Conservation (phyloP, 441 rosid genomes). For the Aleurites moluccanus region DNA sequence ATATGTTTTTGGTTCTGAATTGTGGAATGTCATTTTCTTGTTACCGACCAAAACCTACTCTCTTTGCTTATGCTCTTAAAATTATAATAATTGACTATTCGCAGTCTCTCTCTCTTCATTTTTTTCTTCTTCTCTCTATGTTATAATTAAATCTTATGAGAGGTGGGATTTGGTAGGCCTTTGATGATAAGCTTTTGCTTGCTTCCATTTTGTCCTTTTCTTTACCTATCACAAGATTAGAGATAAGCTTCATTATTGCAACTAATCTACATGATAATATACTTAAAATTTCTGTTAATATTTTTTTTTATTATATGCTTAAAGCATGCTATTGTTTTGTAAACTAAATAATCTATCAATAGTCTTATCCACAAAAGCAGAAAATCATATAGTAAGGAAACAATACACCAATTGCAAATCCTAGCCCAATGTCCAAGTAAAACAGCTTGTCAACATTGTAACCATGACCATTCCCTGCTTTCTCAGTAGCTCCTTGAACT, state of each 20-base stretch:
- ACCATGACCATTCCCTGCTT: too few species aligned
- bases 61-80: not conserved
- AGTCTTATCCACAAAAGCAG: too few species aligned
- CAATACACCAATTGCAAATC: too few species aligned
- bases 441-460: too few species aligned
- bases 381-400: too few species aligned
- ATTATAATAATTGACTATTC: not conserved
- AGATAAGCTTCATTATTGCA: not conserved
- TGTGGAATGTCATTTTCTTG: constrained; percentile 29
- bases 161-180: constrained; percentile 9
- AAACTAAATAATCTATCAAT: too few species aligned
- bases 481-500: too few species aligned
- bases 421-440: too few species aligned
- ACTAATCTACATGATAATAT: not conserved
- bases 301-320: too few species aligned
- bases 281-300: not conserved
- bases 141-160: not conserved
- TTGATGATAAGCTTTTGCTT: constrained; percentile 1
- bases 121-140: not conserved
- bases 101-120: not conserved
- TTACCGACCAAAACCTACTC: constrained; percentile 19
- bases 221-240: not conserved
- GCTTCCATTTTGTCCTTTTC: not conserved
- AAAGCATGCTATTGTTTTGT: too few species aligned
- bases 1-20: constrained; percentile 24